Evolutionary conservation across 2,329 filamentous ascomycete genomes (phyloP).

Genomic region (Pseudofabraea citricarpa): DNA sequence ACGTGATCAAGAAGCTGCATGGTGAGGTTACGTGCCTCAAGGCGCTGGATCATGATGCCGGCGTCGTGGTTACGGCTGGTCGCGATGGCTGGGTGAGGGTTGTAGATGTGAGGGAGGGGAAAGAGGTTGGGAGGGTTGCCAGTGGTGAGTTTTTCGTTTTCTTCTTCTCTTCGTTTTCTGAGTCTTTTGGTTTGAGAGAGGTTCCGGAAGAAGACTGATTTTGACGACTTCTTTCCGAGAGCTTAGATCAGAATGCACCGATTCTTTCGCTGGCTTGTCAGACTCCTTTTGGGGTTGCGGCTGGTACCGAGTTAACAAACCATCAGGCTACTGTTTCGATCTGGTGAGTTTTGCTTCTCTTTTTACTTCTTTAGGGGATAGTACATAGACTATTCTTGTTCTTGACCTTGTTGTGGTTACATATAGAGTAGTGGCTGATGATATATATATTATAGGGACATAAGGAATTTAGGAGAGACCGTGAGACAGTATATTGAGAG

Average conservation of each 20-base stretch:
- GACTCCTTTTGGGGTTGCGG: slow-evolving; percentile 55
- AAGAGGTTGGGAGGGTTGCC: slow-evolving; percentile 35
- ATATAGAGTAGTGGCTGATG: too few species aligned
- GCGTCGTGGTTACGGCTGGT: slow-evolving; percentile 51
- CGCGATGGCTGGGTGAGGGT: slow-evolving; percentile 63
- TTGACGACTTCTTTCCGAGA: neutral
- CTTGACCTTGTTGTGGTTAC: too few species aligned
- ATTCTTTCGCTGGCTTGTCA: slow-evolving; percentile 63
- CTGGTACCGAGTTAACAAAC: slow-evolving; percentile 68
- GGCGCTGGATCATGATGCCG: slow-evolving; percentile 45
- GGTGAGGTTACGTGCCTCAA: slow-evolving; percentile 60
- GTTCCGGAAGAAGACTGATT: neutral
- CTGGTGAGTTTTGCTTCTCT: slow-evolving; percentile 42
- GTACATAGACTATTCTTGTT: too few species aligned
- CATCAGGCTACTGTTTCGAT: slow-evolving; percentile 56
- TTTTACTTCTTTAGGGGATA: too few species aligned
- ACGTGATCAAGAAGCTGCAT: slow-evolving; percentile 47
- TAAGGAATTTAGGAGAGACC: slow-evolving; percentile 42
- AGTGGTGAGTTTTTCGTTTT: slow-evolving; percentile 24
- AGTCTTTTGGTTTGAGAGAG: too few species aligned
- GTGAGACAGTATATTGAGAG: slow-evolving; percentile 56
- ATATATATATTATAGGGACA: slow-evolving; percentile 42
- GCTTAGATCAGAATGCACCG: slow-evolving; percentile 40
- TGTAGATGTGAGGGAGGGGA: slow-evolving; percentile 57
- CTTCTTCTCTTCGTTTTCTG: neutral